These are phyloP conservation scores for Bryoglossum gracile DNA, from an alignment of 495 filamentous ascomycete genomes.

Conservation along the genomic window DNA sequence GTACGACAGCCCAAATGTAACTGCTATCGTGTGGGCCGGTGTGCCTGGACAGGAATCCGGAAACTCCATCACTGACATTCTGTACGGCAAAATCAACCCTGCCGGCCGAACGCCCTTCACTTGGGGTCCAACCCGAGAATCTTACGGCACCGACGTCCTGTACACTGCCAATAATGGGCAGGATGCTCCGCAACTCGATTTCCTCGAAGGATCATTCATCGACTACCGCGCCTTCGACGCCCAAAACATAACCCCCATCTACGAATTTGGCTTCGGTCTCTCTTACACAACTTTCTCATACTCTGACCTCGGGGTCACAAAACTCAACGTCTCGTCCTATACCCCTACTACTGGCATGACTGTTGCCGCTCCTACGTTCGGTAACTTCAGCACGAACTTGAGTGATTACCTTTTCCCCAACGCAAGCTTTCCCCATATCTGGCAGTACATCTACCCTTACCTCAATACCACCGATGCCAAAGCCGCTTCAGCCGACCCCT, in stretches of 20 bases:
- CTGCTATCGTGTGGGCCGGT: slow-evolving; percentile 92
- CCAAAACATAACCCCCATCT: slow-evolving; percentile 65
- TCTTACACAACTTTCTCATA: slow-evolving; percentile 86
- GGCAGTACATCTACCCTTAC: slow-evolving; percentile 80
- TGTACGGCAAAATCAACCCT: slow-evolving; percentile 86
- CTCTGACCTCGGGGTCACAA: slow-evolving; percentile 58
- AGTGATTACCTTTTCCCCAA: slow-evolving; percentile 71
- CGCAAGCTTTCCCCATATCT: slow-evolving; percentile 41
- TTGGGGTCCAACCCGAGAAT: slow-evolving; percentile 61
- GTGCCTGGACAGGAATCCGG: slow-evolving; percentile 88
- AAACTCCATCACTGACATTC: slow-evolving; percentile 77
- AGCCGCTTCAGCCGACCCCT: slow-evolving; percentile 53
- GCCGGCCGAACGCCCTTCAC: slow-evolving; percentile 85
- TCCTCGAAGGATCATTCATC: slow-evolving; percentile 81
- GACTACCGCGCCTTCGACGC: slow-evolving; percentile 91
- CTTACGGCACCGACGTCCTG: slow-evolving; percentile 71
- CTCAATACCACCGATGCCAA: slow-evolving; percentile 66
- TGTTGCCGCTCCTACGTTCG: slow-evolving; percentile 58
- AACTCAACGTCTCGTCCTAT: slow-evolving; percentile 46
- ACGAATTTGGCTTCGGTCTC: slow-evolving; percentile 86
- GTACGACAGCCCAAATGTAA: slow-evolving; percentile 81
- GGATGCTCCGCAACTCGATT: slow-evolving; percentile 69
- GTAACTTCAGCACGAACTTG: slow-evolving; percentile 53
- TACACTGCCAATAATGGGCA: slow-evolving; percentile 72
- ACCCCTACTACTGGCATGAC: slow-evolving; percentile 61